Evolutionary conservation across 805 yeast genomes (phyloP), one percentile per base, ranked within the genome.

Genomic region (Starmerella scarabaei): DNA sequence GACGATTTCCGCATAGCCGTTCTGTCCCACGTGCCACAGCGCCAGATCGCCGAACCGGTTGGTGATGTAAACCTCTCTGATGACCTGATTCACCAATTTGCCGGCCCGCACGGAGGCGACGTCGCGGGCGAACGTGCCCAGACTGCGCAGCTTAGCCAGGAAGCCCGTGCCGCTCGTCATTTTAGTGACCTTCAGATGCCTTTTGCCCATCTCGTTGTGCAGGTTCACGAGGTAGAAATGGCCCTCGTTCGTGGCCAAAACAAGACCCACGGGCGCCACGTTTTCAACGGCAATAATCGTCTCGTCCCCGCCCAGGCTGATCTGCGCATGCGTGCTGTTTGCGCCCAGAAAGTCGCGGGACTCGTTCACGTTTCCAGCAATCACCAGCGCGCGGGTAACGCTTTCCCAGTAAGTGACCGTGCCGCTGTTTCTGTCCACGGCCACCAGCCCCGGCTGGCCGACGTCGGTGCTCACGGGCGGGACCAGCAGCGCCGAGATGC

Each of bases 201-300:
- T 75, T 50, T 73, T 77, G 24, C 93, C 88, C 27, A 71, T 65
- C 35, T 72, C 65, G 56, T 84, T 91, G 45, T 79, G 70, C 24
- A 85, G 61, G 0, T 77, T 64, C 2, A 83, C 53, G 32, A 81
- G 63, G 5, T 77, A 56, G 32, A 78, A 72, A 44, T 86, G 65
- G 19, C 83, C 83, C 45, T 71, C 62, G 3, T 80, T 72, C 0
- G 95, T 83, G 6, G 84, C 71, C 7, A 79, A 53, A 0, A 78
- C 65, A 4, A 83, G 64, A 2, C 94, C 94, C 1, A 80, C 73
- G 0, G 91, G 86, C 47, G 76, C 83, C 9, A 78, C 66, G 44
- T 71, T 71, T 40, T 73, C 72, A 1, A 78, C 68, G 29, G 66
- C 51, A 1, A 74, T 70, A 15, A 84, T 63, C 23, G 56, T 54